Base-by-base conservation (phyloP, 495 filamentous ascomycete genomes). In the Neurospora cerealis region DNA sequence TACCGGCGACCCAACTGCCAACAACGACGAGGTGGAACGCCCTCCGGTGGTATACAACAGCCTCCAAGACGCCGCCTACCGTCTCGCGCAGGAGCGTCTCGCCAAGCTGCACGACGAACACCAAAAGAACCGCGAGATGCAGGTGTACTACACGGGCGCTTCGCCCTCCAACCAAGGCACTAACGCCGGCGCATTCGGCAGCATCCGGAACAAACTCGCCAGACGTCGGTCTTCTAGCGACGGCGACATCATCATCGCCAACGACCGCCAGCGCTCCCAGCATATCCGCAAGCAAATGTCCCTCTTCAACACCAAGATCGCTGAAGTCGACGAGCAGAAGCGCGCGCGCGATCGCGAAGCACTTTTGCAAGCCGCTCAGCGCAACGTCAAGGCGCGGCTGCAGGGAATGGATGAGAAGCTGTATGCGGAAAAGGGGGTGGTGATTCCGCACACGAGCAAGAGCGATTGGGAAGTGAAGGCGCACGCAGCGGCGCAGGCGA, bases 31-130 rank as follows among this genome's bases (percentile, higher is more conserved):
- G 60, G 81, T 81, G n/a, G 80, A 83, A 41, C 69, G 73, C 37
- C 77, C 80, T 21, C 73, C 78, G 5, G 72, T 77, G 38, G 75
- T 83, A 4, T 89, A 89, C 72, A 85, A 89, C 41, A 89, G 87
- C 73, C 81, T 98, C 4, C 93, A 98, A 78, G 93, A 95, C 73
- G 89, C 91, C 3, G 94, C 94, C 0, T 92, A 95, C 78, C 93
- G 91, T 77, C 88, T 94, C 48, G 94, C 94, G 3, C 87, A 91
- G 73, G 92, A 96, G 78, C 92, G 94, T 39, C 85, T 98, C 17
- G 90, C 92, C 0, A 93, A 89, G 76, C 88, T 97, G 75, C 88
- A 93, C 19, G 87, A 93, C 73, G 91, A 95, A 75, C 87, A 91
- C 75, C 85, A 85, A 9, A 80, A 81, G 71, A 83, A 85, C 69